Evolutionary conservation across 2,329 filamentous ascomycete species (phyloP).

Genomic region (Cercospora beticola): DNA sequence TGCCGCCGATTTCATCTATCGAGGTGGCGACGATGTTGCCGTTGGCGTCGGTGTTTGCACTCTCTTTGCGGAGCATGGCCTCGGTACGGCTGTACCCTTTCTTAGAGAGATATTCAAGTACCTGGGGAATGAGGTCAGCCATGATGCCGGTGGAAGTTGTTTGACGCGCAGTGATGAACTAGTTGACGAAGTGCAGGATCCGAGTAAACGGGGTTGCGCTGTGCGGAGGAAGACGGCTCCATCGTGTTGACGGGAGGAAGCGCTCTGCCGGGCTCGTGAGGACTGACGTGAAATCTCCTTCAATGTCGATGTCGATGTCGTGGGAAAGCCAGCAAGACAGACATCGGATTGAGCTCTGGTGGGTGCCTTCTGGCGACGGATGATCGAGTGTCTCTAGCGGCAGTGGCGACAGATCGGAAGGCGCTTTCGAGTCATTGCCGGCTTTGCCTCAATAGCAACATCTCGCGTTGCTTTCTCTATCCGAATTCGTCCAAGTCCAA

Average conservation of each 20-base stretch:
- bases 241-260: background rate
- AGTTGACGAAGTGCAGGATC: background rate
- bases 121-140: slow-evolving; percentile 47
- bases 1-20: slow-evolving; percentile 67
- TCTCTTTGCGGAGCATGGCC: slow-evolving; percentile 87
- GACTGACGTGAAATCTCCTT: background rate
- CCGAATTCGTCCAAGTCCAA: background rate
- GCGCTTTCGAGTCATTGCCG: background rate
- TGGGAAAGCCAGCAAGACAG: background rate
- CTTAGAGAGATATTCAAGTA: slow-evolving; percentile 94
- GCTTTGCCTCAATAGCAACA: background rate
- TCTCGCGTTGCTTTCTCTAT: background rate
- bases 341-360: background rate
- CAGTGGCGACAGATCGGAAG: background rate
- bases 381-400: background rate
- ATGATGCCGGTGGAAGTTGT: background rate
- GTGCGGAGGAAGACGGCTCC: background rate
- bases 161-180: background rate
- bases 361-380: background rate
- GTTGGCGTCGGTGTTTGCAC: slow-evolving; percentile 75
- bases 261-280: background rate
- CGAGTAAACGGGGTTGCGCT: background rate
- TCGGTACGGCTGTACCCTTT: slow-evolving; percentile 93
- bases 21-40: slow-evolving; percentile 68
- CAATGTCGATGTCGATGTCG: background rate